Percentiles rank a stretch among this genome's conserved stretches.
Evolutionary conservation across 495 filamentous ascomycete species (phyloP).

Genomic region (Usnea hakonensis): DNA sequence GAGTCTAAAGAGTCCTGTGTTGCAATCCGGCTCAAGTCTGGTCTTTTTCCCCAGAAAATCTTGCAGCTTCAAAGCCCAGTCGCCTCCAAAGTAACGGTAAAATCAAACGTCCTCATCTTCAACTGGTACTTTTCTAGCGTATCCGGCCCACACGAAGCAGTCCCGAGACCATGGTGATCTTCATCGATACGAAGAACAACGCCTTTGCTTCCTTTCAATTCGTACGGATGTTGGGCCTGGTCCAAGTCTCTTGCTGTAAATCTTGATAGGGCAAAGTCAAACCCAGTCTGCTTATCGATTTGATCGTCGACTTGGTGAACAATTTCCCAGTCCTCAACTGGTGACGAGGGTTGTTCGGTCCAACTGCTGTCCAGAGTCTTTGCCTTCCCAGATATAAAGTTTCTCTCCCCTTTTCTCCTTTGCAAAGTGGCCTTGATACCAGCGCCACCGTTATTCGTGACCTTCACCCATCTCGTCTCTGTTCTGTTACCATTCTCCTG

Average conservation of each 20-base stretch:
- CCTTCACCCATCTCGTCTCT: conserved; percentile 50
- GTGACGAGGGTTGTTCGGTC: conserved; percentile 12
- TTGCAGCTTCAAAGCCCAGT: conserved; percentile 7
- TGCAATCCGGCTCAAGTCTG: neutral
- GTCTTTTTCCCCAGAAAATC: neutral
- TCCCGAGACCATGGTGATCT: conserved; percentile 49
- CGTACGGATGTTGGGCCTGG: conserved; percentile 49
- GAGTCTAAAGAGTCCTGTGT: neutral
- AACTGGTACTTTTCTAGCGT: conserved; percentile 47
- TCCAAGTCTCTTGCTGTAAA: conserved; percentile 50
- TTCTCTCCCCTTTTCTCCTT: neutral
- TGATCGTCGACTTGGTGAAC: conserved; percentile 22
- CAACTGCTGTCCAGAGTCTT: neutral
- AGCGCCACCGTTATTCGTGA: conserved; percentile 31
- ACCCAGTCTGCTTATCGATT: conserved; percentile 26
- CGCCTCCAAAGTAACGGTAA: conserved; percentile 19
- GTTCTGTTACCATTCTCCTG: conserved; percentile 58
- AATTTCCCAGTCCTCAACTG: conserved; percentile 29
- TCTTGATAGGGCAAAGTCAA: conserved; percentile 46
- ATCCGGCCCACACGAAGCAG: conserved; percentile 53
- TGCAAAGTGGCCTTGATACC: conserved; percentile 31
- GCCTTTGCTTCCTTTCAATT: conserved; percentile 46
- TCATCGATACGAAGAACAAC: conserved; percentile 53
- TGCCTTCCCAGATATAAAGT: neutral
- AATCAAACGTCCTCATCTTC: conserved; percentile 18